These are phyloP conservation scores for Endotrypanum monterogeii DNA, from an alignment of 208 protist genomes.

Conservation along the genomic window DNA sequence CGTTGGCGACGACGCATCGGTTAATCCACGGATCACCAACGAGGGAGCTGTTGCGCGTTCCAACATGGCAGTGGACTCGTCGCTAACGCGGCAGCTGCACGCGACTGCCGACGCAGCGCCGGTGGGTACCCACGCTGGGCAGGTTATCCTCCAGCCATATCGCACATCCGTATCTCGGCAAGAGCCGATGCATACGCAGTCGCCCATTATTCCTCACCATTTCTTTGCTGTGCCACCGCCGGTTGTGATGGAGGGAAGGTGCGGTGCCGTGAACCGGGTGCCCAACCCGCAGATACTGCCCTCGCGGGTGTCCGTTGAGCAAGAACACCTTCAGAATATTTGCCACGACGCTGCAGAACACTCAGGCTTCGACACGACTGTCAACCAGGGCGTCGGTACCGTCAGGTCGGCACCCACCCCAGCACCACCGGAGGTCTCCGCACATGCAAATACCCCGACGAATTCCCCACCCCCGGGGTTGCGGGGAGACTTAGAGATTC, in stretches of 20 bases:
- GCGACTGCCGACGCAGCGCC: background rate
- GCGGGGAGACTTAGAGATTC: background rate
- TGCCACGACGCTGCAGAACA: background rate
- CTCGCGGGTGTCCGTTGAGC: background rate
- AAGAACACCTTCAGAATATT: background rate
- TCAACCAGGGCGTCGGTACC: background rate
- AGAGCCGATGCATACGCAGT: background rate
- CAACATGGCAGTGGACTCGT: background rate
- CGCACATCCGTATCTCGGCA: background rate
- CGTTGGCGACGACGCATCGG: background rate
- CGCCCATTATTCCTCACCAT: background rate
- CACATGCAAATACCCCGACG: background rate
- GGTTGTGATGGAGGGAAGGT: too few species aligned
- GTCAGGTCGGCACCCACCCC: background rate
- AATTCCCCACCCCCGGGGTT: too few species aligned
- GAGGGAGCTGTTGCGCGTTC: background rate
- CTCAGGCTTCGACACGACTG: background rate
- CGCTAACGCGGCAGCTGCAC: background rate
- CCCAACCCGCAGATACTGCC: background rate
- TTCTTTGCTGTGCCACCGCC: slow-evolving; percentile 13
- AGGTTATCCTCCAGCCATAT: background rate
- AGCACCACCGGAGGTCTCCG: background rate
- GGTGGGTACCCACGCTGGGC: background rate
- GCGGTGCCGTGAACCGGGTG: background rate
- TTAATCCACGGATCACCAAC: background rate